A percentile compares a stretch with the other conserved stretches of the same genome.
phyloP scores from a whole-genome alignment of 2,329 filamentous ascomycete species.

The Aspergillus uvarum region DNA sequence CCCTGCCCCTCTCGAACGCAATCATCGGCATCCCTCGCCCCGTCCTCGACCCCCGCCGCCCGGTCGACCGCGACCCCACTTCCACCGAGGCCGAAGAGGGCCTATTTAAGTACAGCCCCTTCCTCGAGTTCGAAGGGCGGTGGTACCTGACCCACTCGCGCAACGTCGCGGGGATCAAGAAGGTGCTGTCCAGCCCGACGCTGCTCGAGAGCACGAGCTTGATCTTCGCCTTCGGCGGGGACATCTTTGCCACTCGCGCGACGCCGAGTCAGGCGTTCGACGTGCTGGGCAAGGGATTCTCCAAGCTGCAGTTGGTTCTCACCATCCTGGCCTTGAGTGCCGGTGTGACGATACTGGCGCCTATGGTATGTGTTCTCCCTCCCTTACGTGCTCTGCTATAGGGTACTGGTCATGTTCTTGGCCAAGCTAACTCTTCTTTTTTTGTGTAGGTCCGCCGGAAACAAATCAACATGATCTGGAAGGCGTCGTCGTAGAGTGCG shows the following conservation, averaged over 20 bases:
- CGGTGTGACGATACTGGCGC: constrained; percentile 75
- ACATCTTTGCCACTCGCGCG: constrained; percentile 83
- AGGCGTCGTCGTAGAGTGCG: not conserved
- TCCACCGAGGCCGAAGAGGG: constrained; percentile 80
- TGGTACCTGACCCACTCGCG: constrained; percentile 77
- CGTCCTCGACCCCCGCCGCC: constrained; percentile 80
- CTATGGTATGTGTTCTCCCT: constrained; percentile 65
- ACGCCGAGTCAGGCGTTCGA: constrained; percentile 91
- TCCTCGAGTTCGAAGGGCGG: constrained; percentile 79
- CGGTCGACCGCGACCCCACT: constrained; percentile 79
- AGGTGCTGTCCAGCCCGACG: constrained; percentile 73
- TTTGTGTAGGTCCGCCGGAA: constrained; percentile 10
- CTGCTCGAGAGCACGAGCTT: constrained; percentile 88
- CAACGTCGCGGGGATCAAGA: constrained; percentile 72
- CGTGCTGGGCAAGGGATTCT: constrained; percentile 88
- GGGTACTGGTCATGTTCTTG: no score
- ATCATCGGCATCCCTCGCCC: constrained; percentile 77
- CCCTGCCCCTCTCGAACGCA: constrained; percentile 69
- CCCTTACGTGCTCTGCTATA: no score
- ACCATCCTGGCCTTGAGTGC: constrained; percentile 78
- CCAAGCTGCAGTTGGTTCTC: constrained; percentile 77
- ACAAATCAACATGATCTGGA: constrained; percentile 10
- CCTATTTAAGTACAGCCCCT: constrained; percentile 70
- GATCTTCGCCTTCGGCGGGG: constrained; percentile 79
- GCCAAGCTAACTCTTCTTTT: not conserved